A percentile compares a stretch with the other conserved stretches of the same genome.
Evolutionary conservation across 441 rosid species (phyloP).

Genomic region (Melastoma candidum): DNA sequence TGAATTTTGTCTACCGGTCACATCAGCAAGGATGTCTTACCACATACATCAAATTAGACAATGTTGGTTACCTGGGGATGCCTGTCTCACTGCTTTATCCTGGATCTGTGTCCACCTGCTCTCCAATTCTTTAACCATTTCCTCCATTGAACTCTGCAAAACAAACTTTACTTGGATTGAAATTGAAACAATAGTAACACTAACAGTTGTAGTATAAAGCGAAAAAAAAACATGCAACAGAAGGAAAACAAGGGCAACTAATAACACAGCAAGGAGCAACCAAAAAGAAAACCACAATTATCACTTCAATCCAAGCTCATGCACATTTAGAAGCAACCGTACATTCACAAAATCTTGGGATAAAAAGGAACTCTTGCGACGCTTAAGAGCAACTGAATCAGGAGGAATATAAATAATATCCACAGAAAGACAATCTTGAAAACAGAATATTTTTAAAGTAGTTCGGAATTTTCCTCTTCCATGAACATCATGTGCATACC

Average conservation of each 20-base stretch:
- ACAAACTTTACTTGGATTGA: conserved; percentile 12
- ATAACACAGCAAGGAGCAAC: conserved; percentile 1
- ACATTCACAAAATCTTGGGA: too few relatives aligned
- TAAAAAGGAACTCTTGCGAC: too few relatives aligned
- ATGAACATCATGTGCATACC: conserved; percentile 20
- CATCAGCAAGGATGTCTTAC: too few relatives aligned
- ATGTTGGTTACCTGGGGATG: conserved; percentile 54
- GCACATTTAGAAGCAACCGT: too few relatives aligned
- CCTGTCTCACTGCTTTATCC: conserved; percentile 58
- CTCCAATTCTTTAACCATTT: conserved; percentile 54
- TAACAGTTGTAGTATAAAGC: too few relatives aligned
- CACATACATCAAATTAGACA: background rate
- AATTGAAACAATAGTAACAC: conserved; percentile 4
- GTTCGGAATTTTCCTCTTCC: too few relatives aligned
- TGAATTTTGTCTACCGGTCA: too few relatives aligned
- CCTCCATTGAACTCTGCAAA: conserved; percentile 58
- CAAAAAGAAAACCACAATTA: conserved; percentile 6
- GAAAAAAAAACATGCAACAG: conserved; percentile 9
- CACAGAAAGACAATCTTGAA: too few relatives aligned
- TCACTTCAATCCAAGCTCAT: too few relatives aligned
- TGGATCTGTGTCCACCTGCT: conserved; percentile 55
- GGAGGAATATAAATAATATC: too few relatives aligned
- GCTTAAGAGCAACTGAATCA: too few relatives aligned
- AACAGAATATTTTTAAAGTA: too few relatives aligned
- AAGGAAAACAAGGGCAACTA: conserved; percentile 5